Evolutionary conservation across 805 yeast genomes (phyloP), one percentile per base, ranked within the genome.

Genomic region (Myxozyma mucilagina): DNA sequence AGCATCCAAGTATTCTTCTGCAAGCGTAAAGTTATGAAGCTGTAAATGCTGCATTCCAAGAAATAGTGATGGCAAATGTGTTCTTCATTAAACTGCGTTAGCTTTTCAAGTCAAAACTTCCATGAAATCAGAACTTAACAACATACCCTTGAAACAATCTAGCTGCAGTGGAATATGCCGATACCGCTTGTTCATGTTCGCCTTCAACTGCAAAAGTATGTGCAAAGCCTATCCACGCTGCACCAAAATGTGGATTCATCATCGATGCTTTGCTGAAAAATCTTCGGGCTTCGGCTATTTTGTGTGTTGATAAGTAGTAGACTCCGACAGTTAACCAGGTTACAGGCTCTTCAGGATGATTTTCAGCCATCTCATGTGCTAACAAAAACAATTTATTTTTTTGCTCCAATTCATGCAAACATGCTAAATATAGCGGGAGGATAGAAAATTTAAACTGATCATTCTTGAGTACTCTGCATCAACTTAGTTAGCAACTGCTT

Each of bases 191-290:
- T 73, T 94, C 99, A 73, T 94, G 97, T 74, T 94, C 99, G n/a
- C 97, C 96, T 73, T 94, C 99, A 2, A 89, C 87, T 0, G 97
- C 97, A 81, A 92, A 94, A 0, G 98, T 92, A 70, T 93, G 98
- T 0, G 98, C 98, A 76, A 94, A 94, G 1, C 97, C 99, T 38
- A 94, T 85, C 99, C 99, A 94, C 1, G 98, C 96, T 55, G 89
- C 93, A 0, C 94, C 96, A 76, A 89, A 91, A 67, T 86, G 89
- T 2, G 99, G 96, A 69, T 90, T 87, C 62, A 92, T 74, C 67
- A 91, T 79, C 0, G 97, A 90, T 0, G 97, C 92, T 72, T 90
- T 91, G 44, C 94, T 87, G 74, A 91, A 94, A 71, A 83, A 90
- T 65, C 87, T 82, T 61, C 99, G 79, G 0, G 98, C 97, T 66